Base-by-base conservation (phyloP, 2,329 filamentous ascomycete species). In the Epichloe hybrida region DNA sequence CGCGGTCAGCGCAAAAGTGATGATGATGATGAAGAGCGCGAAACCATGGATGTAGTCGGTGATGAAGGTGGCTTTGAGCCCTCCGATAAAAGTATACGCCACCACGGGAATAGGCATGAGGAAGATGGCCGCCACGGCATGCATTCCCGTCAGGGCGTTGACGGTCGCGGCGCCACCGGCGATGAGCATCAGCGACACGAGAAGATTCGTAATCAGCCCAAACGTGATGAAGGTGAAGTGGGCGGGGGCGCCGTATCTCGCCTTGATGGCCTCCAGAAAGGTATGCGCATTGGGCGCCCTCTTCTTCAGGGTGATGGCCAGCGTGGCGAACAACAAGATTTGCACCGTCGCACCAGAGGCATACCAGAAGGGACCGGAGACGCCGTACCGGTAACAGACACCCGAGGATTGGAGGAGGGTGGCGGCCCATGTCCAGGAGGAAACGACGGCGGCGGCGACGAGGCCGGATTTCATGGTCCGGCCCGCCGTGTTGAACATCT, bases 391-490 rank as follows among this genome's bases (percentile, higher is more conserved):
- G 66, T 95, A 95, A 54, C 86, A 87, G 17, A 95, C 85, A n/a
- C 82, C 79, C 1, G 86, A 83, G 1, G 80, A 86, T 62, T 93
- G 87, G 2, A 93, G 73, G 1, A 91, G 72, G 0, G 87, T 93
- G 21, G 87, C 88, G 0, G 88, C 88, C 88, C 88, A 95, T 0
- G 89, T 95, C 89, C 90, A 95, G 5, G 84, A 89, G 15, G 85
- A 90, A 3, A 95, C 88, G n/a, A 95, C 89, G 15, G 88, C 89
- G 5, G 87, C 86, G 11, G 87, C 86, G 0, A 95, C 88, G 13
- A 95, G 74, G 42, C 89, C 90, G 8, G 87, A 89, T 64, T 95
- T 95, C 57, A 95, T 87, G 1, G 86, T 89, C 54, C 90, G 76
- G 17, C 88, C 88, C 47, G 89, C 89, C 0, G 89, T 95, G 56